Percentiles rank a stretch among this genome's conserved stretches.
phyloP scores from a whole-genome alignment of 2,329 filamentous ascomycete genomes.

The Blumeriella jaapii region DNA sequence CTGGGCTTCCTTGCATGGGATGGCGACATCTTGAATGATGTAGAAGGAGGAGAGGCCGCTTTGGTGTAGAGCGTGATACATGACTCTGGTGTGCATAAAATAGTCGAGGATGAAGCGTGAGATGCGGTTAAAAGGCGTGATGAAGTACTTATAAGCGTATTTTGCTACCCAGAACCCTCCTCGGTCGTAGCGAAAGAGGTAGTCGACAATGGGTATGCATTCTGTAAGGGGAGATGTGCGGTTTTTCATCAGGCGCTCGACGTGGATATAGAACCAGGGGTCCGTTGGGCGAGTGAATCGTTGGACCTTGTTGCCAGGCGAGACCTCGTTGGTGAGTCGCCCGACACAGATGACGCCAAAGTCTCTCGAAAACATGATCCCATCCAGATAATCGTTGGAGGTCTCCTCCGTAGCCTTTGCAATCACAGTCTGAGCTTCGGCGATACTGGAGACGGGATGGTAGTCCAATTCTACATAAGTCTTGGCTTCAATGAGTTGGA shows the following conservation, averaged over 20 bases:
- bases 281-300: slow-evolving; percentile 41
- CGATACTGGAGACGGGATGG: slow-evolving; percentile 31
- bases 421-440: slow-evolving; percentile 32
- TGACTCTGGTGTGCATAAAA: slow-evolving; percentile 47
- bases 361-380: slow-evolving; percentile 36
- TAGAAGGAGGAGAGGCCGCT: slow-evolving; percentile 42
- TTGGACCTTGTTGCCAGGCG: slow-evolving; percentile 24
- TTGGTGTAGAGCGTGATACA: slow-evolving; percentile 50
- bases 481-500: slow-evolving; percentile 41
- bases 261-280: slow-evolving; percentile 56
- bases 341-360: slow-evolving; percentile 43
- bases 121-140: slow-evolving; percentile 44
- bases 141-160: slow-evolving; percentile 51
- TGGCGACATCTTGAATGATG: slow-evolving; percentile 50
- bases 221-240: slow-evolving; percentile 26
- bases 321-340: slow-evolving; percentile 31
- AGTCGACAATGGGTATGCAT: slow-evolving; percentile 36
- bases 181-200: slow-evolving; percentile 51
- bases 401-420: slow-evolving; percentile 20
- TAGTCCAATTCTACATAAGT: slow-evolving; percentile 45
- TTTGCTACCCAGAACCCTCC: slow-evolving; percentile 54
- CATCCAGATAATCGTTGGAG: slow-evolving; percentile 46
- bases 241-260: slow-evolving; percentile 24
- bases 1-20: slow-evolving; percentile 38
- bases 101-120: slow-evolving; percentile 46